Conservation (phyloP, 139 green algal species). For the Picochlorum sp. region DNA sequence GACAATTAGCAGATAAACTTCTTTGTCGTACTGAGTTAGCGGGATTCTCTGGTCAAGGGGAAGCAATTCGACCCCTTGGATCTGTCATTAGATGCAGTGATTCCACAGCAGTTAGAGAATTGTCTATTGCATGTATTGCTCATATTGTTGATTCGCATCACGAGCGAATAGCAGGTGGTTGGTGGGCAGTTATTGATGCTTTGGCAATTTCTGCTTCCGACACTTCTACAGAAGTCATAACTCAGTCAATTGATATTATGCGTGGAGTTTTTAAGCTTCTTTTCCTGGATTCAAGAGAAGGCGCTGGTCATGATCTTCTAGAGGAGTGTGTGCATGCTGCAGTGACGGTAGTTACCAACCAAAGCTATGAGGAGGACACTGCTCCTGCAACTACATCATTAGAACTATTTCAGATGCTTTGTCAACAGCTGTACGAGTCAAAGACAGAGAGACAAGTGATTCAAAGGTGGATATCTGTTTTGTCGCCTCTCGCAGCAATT, state of each 20-base stretch:
- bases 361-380: neutral
- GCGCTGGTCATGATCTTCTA: constrained; percentile 2
- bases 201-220: constrained; percentile 38
- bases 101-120: constrained; percentile 84
- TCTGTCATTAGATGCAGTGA: constrained; percentile 84
- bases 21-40: constrained; percentile 92
- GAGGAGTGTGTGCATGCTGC: constrained; percentile 11
- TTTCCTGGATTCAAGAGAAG: constrained; percentile 21
- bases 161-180: constrained; percentile 88
- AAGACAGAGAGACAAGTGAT: neutral
- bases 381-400: constrained; percentile 6
- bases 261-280: constrained; percentile 48
- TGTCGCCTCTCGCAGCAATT: constrained; percentile 89
- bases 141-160: constrained; percentile 81
- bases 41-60: constrained; percentile 87
- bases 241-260: constrained; percentile 50
- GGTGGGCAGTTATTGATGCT: constrained; percentile 74
- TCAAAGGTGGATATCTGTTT: constrained; percentile 81
- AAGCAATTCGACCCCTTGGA: constrained; percentile 95
- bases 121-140: constrained; percentile 85
- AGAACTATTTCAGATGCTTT: constrained; percentile 26
- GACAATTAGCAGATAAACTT: constrained; percentile 79
- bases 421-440: constrained; percentile 13
- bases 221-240: constrained; percentile 32
- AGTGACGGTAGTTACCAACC: constrained; percentile 13